Percentiles rank a stretch among this genome's conserved stretches.
Evolutionary conservation across 2,329 filamentous ascomycete genomes (phyloP).

Genomic region (Penicillium sp.): DNA sequence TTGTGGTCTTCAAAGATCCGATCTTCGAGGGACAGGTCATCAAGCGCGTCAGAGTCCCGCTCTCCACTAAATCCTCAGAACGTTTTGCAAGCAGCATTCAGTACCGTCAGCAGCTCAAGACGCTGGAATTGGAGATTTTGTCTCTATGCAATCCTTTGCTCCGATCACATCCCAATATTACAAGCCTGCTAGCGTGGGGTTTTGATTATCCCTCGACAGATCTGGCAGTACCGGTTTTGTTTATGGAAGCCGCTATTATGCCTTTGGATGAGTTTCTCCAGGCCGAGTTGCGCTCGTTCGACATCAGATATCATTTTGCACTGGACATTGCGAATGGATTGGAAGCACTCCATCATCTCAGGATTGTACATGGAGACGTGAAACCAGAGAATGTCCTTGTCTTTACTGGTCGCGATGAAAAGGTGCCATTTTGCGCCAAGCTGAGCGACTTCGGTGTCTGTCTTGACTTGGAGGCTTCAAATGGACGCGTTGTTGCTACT

Average conservation of each 20-base stretch:
- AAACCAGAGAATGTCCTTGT: constrained; percentile 29
- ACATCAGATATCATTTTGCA: constrained; percentile 20
- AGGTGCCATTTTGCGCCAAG: constrained; percentile 22
- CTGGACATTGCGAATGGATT: constrained; percentile 21
- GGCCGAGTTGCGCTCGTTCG: constrained; percentile 8
- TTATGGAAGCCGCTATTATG: constrained; percentile 24
- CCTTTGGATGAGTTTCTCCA: constrained; percentile 21
- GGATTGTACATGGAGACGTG: constrained; percentile 25
- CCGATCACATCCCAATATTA: constrained; percentile 24
- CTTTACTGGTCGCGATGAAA: constrained; percentile 15
- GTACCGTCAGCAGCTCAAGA: constrained; percentile 22
- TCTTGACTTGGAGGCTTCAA: constrained; percentile 20
- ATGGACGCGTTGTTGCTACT: constrained; percentile 13
- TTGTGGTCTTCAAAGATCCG: constrained; percentile 23
- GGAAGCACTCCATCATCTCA: constrained; percentile 21
- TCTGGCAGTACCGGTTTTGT: constrained; percentile 22
- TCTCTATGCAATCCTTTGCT: constrained; percentile 24
- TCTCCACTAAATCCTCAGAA: constrained; percentile 14
- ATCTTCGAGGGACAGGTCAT: constrained; percentile 21
- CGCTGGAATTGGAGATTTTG: constrained; percentile 21
- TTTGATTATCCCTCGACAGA: constrained; percentile 25
- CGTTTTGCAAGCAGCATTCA: constrained; percentile 19
- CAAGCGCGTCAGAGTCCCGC: constrained; percentile 24
- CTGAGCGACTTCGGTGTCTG: constrained; percentile 28
- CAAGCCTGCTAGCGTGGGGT: constrained; percentile 22